Conservation (phyloP, 139 green algal species). For the Chlorokybus atmophyticus region DNA sequence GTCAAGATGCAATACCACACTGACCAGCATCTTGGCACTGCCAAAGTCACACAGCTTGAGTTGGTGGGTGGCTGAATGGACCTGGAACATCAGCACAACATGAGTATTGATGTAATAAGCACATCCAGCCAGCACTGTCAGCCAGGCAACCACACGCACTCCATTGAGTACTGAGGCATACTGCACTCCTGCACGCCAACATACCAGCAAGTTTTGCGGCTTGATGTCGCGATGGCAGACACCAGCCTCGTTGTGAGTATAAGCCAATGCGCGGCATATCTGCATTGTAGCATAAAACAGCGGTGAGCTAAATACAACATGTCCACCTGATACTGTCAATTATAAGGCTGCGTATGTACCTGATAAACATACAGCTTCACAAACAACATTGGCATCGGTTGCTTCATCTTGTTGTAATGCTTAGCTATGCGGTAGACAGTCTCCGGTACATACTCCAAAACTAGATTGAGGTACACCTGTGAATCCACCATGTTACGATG, state of each 20-base stretch:
- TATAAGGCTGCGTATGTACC: too few relatives aligned
- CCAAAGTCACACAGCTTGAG: constrained; percentile 99
- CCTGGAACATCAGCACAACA: too few relatives aligned
- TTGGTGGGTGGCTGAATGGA: constrained; percentile 79
- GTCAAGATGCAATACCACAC: background rate
- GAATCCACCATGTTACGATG: background rate
- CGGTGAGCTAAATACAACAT: background rate
- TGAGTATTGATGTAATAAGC: too few relatives aligned
- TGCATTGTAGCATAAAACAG: constrained; percentile 1
- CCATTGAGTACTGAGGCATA: too few relatives aligned
- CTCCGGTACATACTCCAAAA: constrained; percentile 96
- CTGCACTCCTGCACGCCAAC: too few relatives aligned
- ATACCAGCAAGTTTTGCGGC: constrained; percentile 34
- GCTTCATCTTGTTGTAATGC: constrained; percentile 83
- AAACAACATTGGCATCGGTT: constrained; percentile 82
- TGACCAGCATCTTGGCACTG: constrained; percentile 71
- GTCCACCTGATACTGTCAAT: too few relatives aligned
- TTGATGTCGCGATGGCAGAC: constrained; percentile 40
- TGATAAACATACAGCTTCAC: constrained; percentile 94
- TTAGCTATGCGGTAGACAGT: constrained; percentile 94
- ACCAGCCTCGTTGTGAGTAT: constrained; percentile 32
- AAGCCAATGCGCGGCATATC: constrained; percentile 30
- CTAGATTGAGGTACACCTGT: constrained; percentile 90
- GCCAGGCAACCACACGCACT: too few relatives aligned
- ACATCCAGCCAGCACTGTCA: too few relatives aligned